Percentiles rank a stretch among this genome's conserved stretches.
These are phyloP conservation scores for Phaffia australis DNA, from an alignment of 768 basidiomycete species.

Conservation along the genomic window DNA sequence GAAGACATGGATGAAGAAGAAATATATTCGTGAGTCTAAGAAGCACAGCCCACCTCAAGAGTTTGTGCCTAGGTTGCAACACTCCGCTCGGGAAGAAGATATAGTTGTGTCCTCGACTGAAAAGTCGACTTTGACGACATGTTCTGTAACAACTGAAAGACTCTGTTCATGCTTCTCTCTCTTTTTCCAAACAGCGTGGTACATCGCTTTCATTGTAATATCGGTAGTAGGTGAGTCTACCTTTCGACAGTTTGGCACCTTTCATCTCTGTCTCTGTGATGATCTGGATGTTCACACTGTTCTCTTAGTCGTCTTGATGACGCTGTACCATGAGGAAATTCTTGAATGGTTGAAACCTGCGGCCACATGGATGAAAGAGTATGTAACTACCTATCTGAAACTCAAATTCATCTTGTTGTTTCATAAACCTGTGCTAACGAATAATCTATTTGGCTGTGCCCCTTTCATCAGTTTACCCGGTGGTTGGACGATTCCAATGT, in stretches of 20 bases:
- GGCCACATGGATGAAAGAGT: constrained; percentile 52
- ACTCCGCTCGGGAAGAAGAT: too few species aligned
- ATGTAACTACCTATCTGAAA: constrained; percentile 13
- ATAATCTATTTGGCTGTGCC: neutral
- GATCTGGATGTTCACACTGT: neutral
- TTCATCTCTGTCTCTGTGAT: neutral
- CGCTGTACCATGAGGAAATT: constrained; percentile 60
- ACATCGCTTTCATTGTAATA: too few species aligned
- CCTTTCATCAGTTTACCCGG: neutral
- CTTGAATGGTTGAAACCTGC: constrained; percentile 57
- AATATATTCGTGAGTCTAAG: constrained; percentile 28
- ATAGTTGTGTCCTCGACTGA: too few species aligned
- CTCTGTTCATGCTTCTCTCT: too few species aligned
- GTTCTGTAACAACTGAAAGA: too few species aligned
- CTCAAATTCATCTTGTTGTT: neutral
- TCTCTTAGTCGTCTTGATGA: constrained; percentile 47
- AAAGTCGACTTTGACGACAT: too few species aligned
- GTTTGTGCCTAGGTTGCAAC: too few species aligned
- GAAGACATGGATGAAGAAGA: constrained; percentile 27
- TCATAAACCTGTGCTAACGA: neutral
- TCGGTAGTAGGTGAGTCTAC: constrained; percentile 4
- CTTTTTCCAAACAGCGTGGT: too few species aligned
- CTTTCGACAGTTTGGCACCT: neutral
- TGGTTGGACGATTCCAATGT: constrained; percentile 9
- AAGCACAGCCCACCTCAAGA: too few species aligned